Base-by-base conservation (phyloP, 345 rosid genomes). In the Gossypium thurberi region DNA sequence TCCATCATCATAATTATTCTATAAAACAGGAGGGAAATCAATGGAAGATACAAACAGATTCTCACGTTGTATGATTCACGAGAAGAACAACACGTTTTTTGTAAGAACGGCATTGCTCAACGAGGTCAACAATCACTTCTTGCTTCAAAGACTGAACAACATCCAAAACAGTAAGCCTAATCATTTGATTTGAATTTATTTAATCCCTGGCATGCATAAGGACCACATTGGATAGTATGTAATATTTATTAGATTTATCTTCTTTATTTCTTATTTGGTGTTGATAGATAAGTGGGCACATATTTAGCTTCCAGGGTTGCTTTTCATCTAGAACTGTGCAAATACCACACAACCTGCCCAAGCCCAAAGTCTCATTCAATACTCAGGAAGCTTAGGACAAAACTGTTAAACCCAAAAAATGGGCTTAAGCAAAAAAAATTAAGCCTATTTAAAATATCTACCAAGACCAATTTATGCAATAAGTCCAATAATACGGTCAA, bases 61-160 rank as follows among this genome's bases (percentile, higher is more conserved):
- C 96, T 82, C 84, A 95, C 99, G 47, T 53, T 4, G 97, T 79
- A 74, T 73, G 76, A 75, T 87, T 92, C 81, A 92, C 98, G 76
- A 95, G 90, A 82, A 85, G 83, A 91, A 84, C 71, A 75, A 86
- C 93, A 64, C 94, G 90, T 40, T 85, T 83, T 76, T 90, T 94
- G 82, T 92, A 95, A 73, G 90, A 85, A 58, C 88, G 91, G 68
- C 99, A 92, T 77, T 95, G 99, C 59, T 86, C 94, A 25, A 91
- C 96, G 72, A 95, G 90, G 74, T 95, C 99, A 78, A 92, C 86
- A 66, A 95, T 85, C 72, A 92, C 78, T 75, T 95, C 99, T 84
- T 95, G 86, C 82, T 89, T 92, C 80, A 95, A 55, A 57, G 86
- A 87, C 99, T 95, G 89, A 74, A 84, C 68, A 71, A 40, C 3